phyloP scores from a whole-genome alignment of 768 basidiomycete genomes.

The Dentipellis fragilis region DNA sequence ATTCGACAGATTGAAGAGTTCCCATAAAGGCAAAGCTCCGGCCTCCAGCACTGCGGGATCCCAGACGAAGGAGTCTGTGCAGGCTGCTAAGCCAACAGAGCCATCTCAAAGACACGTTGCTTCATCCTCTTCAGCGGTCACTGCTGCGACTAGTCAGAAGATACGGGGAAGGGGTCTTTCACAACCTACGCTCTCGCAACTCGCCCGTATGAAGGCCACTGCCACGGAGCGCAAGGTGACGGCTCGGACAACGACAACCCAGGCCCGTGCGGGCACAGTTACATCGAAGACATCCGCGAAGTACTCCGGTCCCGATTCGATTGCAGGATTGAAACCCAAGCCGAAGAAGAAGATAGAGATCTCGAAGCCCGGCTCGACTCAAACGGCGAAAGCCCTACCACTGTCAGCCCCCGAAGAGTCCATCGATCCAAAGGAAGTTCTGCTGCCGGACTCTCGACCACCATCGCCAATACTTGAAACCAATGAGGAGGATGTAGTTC shows the following conservation, averaged over 20 bases:
- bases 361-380: neutral
- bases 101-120: neutral
- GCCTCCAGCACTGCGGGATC: neutral
- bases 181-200: conserved; percentile 14
- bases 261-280: neutral
- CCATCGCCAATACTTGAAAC: too few species aligned
- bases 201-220: conserved; percentile 13
- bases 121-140: neutral
- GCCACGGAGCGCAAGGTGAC: conserved; percentile 5
- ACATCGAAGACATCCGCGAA: neutral
- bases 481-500: too few species aligned
- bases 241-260: neutral
- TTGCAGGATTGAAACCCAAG: neutral
- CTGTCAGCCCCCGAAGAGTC: neutral
- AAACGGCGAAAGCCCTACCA: neutral
- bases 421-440: too few species aligned
- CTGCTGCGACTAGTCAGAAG: conserved; percentile 5
- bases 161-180: conserved; percentile 10
- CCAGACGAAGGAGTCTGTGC: neutral
- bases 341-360: neutral
- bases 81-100: neutral
- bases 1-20: neutral
- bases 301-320: neutral
- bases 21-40: neutral
- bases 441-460: too few species aligned